Evolutionary conservation across 2,329 filamentous ascomycete genomes (phyloP).

Genomic region (Colletotrichum musae): DNA sequence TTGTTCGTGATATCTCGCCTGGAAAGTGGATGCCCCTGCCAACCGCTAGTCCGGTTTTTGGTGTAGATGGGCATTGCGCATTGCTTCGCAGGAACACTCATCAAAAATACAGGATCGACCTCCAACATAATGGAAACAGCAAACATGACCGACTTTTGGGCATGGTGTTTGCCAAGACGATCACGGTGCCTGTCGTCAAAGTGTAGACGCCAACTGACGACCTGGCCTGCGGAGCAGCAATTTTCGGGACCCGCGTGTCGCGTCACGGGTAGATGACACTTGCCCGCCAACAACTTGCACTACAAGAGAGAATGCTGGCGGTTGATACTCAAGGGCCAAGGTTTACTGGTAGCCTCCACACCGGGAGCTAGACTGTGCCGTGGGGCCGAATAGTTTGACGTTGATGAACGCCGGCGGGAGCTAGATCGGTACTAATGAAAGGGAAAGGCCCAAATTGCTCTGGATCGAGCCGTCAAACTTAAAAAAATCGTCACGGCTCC

Average conservation of each 20-base stretch:
- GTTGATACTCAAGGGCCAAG: constrained; percentile 9
- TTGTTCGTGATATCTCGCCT: constrained; percentile 8
- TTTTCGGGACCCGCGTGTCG: constrained; percentile 7
- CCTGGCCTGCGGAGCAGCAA: background rate
- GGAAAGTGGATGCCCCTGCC: constrained; percentile 4
- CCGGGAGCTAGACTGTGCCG: constrained; percentile 20
- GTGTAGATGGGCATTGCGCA: constrained; percentile 2
- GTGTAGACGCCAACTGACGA: background rate
- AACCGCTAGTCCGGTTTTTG: constrained; percentile 2
- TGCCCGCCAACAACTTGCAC: background rate
- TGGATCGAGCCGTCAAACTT: constrained; percentile 10
- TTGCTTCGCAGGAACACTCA: constrained; percentile 4
- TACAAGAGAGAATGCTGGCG: background rate
- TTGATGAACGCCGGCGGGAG: constrained; percentile 25
- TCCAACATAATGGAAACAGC: background rate
- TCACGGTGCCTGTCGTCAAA: constrained; percentile 11
- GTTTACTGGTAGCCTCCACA: constrained; percentile 21
- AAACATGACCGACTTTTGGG: constrained; percentile 10
- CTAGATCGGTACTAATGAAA: constrained; percentile 27
- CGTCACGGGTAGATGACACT: constrained; percentile 27
- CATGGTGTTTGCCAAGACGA: background rate
- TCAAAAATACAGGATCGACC: background rate
- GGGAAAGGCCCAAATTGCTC: background rate
- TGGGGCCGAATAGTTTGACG: constrained; percentile 36
- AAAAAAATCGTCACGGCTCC: background rate